Percentiles rank a stretch among this genome's conserved stretches.
Conservation (phyloP, 805 yeast genomes). For the Monosporozyma solicola region DNA sequence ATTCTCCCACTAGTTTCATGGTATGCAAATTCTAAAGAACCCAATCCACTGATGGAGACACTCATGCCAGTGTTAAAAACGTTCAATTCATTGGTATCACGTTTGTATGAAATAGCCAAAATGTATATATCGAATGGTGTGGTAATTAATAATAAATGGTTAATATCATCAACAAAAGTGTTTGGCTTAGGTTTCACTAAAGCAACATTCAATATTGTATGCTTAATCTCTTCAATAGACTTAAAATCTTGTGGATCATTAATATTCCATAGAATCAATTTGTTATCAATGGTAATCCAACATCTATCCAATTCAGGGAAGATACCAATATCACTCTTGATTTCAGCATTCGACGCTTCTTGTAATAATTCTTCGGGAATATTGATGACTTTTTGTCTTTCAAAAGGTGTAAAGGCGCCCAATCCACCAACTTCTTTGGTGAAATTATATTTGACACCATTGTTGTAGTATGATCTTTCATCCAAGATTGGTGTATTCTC, state of each 20-base stretch:
- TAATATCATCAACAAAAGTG: conserved; percentile 71
- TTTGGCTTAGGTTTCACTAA: conserved; percentile 75
- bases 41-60: conserved; percentile 70
- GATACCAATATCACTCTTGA: conserved; percentile 69
- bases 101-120: conserved; percentile 54
- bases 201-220: conserved; percentile 66
- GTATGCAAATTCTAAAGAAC: conserved; percentile 52
- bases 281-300: conserved; percentile 80
- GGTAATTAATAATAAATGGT: conserved; percentile 62
- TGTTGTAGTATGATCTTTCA: conserved; percentile 39
- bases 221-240: conserved; percentile 73
- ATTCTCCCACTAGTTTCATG: conserved; percentile 65
- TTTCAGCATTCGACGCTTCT: conserved; percentile 58
- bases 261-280: conserved; percentile 79
- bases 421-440: conserved; percentile 39
- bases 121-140: conserved; percentile 75
- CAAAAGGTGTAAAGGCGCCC: conserved; percentile 63
- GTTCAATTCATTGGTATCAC: conserved; percentile 42
- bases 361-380: conserved; percentile 77
- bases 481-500: conserved; percentile 48
- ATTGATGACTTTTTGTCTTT: conserved; percentile 53
- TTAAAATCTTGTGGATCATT: conserved; percentile 54
- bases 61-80: conserved; percentile 77
- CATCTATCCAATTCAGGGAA: conserved; percentile 72
- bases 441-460: conserved; percentile 60